Evolutionary conservation across 257 asterid species (phyloP), one percentile per base, ranked within the genome.

Genomic region (Jasminum sambac): DNA sequence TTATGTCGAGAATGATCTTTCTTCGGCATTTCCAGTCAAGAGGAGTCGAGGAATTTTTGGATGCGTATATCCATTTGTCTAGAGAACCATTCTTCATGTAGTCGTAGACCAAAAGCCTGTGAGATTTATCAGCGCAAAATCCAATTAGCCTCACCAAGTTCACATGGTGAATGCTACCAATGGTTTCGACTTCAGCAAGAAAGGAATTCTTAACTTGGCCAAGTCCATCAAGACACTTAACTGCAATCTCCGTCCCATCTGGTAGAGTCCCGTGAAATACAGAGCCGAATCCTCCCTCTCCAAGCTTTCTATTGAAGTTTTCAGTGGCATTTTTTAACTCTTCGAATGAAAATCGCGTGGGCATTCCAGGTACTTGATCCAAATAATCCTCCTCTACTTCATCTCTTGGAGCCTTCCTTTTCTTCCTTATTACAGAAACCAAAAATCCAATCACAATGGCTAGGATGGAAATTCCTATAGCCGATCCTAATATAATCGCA

Each of bases 151-250:
- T 72, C 9, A 75, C 83, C 66, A 79, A 19, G 62, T 74, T 74
- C 26, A 79, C 67, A 67, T 79, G 83, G 59, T 75, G 80, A 43
- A 71, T 63, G 46, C 63, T 74, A 42, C 80, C 83, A 24, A 74
- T 79, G 1, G 74, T 70, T 71, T 74, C 74, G 61, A 79, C 83
- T 73, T 79, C 83, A 21, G 77, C 76, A 4, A 79, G 66, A 61
- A 79, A 79, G 40, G 74, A 70, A 13, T 68, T 71, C 60, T 67
- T 79, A 21, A 70, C 76, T 70, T 59, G 72, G 4, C 79, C 77
- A 58, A 78, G 11, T 60, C 79, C 79, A 40, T 78, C 36, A 30
- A 30, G 36, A 30, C 36, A 30, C 36, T 30, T 30, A 30, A 30
- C 36, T 4, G 36, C 36, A 25, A 78, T 26, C 34, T 40, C 67